Conservation (phyloP, 177 flowering plant genomes). For the Vitis hybrid region DNA sequence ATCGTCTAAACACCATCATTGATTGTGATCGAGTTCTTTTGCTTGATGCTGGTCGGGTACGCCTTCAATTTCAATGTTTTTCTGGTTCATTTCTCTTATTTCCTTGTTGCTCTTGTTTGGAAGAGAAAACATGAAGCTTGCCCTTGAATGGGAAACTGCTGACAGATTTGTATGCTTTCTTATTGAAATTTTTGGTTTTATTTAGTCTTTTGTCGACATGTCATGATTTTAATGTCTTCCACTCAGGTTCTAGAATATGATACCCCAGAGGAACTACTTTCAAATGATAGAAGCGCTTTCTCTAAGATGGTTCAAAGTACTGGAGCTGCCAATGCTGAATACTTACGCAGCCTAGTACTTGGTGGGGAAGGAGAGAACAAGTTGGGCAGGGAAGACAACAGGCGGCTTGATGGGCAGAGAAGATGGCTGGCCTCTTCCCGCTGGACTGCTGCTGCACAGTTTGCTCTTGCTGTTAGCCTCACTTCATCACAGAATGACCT, state of each 20-base stretch:
- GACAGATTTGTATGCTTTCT: too few species aligned
- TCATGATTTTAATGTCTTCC: background rate
- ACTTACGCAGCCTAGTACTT: constrained; percentile 70
- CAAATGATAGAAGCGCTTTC: constrained; percentile 71
- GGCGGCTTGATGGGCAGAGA: constrained; percentile 50
- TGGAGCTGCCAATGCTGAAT: constrained; percentile 92
- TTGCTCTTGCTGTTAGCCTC: constrained; percentile 80
- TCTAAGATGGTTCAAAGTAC: constrained; percentile 98
- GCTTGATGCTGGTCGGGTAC: constrained; percentile 89
- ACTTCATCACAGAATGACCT: constrained; percentile 81
- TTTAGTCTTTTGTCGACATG: background rate
- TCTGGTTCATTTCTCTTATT: background rate
- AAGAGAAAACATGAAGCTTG: constrained; percentile 1
- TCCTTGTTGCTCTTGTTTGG: background rate
- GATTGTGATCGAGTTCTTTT: constrained; percentile 87
- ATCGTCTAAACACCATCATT: constrained; percentile 89
- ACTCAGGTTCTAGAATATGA: constrained; percentile 85
- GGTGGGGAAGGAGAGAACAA: constrained; percentile 45
- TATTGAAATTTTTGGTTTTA: background rate
- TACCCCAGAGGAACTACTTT: constrained; percentile 70
- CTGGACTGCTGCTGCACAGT: constrained; percentile 90
- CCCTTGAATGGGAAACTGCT: too few species aligned
- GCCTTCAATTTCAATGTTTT: background rate
- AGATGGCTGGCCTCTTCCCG: constrained; percentile 83
- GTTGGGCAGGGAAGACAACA: constrained; percentile 33